Evolutionary conservation across 169 alveolate genomes (phyloP).

Genomic region (Eimeria praecox): DNA sequence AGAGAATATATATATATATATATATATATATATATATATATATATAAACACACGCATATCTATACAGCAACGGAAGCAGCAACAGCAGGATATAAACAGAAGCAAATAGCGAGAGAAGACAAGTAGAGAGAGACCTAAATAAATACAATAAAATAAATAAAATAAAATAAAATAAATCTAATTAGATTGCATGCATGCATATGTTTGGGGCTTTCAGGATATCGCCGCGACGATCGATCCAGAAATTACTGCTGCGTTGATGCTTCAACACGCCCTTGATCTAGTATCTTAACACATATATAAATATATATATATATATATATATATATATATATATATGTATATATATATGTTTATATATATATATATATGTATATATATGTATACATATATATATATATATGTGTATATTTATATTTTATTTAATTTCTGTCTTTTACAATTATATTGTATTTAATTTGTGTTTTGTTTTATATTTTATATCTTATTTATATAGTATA

Average conservation of each 20-base stretch:
- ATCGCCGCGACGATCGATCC: slow-evolving; percentile 77
- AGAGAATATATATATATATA: no score
- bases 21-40: no score
- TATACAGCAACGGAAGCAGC: no score
- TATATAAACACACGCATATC: neutral
- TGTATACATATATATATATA: neutral
- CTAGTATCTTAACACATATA: neutral
- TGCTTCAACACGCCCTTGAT: slow-evolving; percentile 79
- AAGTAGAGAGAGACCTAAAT: neutral
- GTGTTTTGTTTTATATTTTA: no score
- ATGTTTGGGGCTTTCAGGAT: slow-evolving; percentile 49
- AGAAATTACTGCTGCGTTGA: slow-evolving; percentile 33
- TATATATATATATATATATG: neutral
- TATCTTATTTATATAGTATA: no score
- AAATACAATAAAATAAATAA: no score
- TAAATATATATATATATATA: neutral
- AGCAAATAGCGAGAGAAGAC: neutral
- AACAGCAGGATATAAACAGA: neutral
- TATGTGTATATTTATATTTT: neutral
- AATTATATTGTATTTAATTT: no score
- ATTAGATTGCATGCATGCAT: no score
- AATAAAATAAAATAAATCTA: no score
- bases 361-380: neutral
- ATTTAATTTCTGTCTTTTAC: no score
- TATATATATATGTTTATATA: neutral